Evolutionary conservation across 75 land plant genomes (phyloP).

Genomic region (Pseudotsuga menziesii): DNA sequence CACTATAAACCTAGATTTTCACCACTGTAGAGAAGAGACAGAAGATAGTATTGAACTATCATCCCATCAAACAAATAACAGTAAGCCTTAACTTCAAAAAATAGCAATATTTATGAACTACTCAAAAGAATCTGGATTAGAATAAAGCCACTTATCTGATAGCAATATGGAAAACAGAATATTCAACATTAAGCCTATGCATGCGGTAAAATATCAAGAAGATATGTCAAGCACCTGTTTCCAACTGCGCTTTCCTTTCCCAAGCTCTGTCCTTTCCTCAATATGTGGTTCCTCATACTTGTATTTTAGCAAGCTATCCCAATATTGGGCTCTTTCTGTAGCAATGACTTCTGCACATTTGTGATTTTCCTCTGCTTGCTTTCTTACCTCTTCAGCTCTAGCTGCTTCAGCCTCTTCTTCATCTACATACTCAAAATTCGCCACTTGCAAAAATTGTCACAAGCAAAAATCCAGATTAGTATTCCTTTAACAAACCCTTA

Average conservation of each 20-base stretch:
- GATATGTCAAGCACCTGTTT: slow-evolving; percentile 57
- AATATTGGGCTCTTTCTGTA: slow-evolving; percentile 61
- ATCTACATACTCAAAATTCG: slow-evolving; percentile 89
- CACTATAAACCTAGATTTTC: not conserved
- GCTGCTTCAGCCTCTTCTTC: slow-evolving; percentile 64
- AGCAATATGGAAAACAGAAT: not conserved
- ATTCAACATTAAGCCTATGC: not conserved
- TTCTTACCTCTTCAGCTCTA: slow-evolving; percentile 55
- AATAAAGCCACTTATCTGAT: not conserved
- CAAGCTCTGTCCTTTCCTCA: slow-evolving; percentile 71
- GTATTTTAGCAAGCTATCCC: slow-evolving; percentile 84
- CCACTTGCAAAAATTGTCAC: slow-evolving; percentile 48
- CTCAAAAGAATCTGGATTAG: not conserved
- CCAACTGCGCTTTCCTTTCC: slow-evolving; percentile 94
- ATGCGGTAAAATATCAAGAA: not conserved
- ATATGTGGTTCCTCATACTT: slow-evolving; percentile 64
- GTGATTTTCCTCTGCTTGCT: slow-evolving; percentile 28
- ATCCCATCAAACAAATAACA: not conserved
- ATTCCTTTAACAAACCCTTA: not conserved
- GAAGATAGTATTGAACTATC: not conserved
- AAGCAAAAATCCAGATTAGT: not conserved
- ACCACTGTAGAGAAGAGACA: not conserved
- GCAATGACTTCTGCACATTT: slow-evolving; percentile 26
- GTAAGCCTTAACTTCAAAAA: not conserved
- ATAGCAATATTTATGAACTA: not conserved